Base-by-base conservation (phyloP, 441 rosid genomes). In the Populus hybrid region DNA sequence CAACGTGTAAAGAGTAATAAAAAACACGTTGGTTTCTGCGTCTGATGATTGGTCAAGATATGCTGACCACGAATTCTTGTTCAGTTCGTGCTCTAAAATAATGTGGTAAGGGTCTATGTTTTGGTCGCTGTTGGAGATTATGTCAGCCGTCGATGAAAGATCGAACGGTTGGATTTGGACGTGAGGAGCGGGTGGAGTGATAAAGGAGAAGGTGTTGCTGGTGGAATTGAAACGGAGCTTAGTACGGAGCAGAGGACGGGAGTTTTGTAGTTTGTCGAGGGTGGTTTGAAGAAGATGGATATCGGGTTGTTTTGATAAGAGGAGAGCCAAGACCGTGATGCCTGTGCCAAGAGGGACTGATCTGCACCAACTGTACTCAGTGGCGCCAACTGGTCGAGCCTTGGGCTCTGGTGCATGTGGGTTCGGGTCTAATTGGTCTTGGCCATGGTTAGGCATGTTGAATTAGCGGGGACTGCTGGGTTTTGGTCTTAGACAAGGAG, bases 301-400 rank as follows among this genome's bases (percentile, higher is more conserved):
- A 53, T 85, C 69, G 0, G 91, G 93, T 1, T 77, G 84, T 71
- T 84, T 84, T 12, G 87, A 77, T 9, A 93, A 87, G 73, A 86
- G 88, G 77, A 95, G 94, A 53, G 89, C 86, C n/a, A 95, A 82
- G 79, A 92, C 97, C 7, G 98, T 89, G 84, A 89, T 86, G 74
- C 96, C 97, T 7, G 99, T 95, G 69, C 98, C 99, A 14, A 76
- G 74, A 3, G 92, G 86, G 9, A 92, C 91, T 2, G 96, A 94
- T 84, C 82, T 89, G 89, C 97, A 95, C 99, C 98, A 95, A 76
- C 98, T 91, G 78, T 82, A 83, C 78, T 95, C 95, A 29, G 93
- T 91, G 65, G 91, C 88, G 35, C 98, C 95, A 4, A 85, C 90
- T 42, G 84, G 83, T 69, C 99, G 88, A 70, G 82, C 61, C 28